A percentile compares a stretch with the other conserved stretches of the same genome.
Evolutionary conservation across 2,329 filamentous ascomycete genomes (phyloP).

Genomic region (Ampelomyces quisqualis): DNA sequence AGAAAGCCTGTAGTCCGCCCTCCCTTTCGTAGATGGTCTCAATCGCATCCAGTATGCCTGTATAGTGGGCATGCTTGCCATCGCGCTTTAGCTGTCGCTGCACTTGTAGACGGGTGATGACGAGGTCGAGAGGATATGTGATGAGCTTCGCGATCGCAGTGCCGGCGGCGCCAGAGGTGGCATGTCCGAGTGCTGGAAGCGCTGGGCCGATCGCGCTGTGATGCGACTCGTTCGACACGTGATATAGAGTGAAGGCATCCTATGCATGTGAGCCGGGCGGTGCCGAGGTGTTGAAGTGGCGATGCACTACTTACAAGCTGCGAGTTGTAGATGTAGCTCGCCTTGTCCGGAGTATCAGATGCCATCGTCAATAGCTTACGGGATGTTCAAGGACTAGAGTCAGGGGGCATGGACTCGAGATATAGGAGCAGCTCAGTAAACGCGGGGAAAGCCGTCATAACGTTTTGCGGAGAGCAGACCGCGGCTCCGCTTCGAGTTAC

Average conservation of each 20-base stretch:
- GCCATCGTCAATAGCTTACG: conserved; percentile 5
- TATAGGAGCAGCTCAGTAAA: conserved; percentile 10
- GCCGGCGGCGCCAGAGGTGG: conserved; percentile 74
- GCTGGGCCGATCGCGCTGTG: conserved; percentile 46
- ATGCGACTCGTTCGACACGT: conserved; percentile 43
- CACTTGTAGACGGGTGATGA: conserved; percentile 79
- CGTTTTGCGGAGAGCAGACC: conserved; percentile 14
- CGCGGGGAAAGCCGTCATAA: conserved; percentile 27
- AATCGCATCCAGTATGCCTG: conserved; percentile 67
- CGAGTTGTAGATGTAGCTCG: conserved; percentile 47
- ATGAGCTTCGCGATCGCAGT: conserved; percentile 76
- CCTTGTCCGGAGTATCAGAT: conserved; percentile 15
- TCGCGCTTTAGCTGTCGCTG: conserved; percentile 61
- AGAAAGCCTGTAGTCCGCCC: conserved; percentile 71
- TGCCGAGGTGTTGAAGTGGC: too few relatives aligned
- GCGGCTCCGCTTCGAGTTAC: conserved; percentile 22
- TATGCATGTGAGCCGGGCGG: conserved; percentile 17
- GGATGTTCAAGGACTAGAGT: neutral
- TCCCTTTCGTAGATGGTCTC: conserved; percentile 69
- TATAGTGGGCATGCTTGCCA: conserved; percentile 56
- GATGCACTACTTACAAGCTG: conserved; percentile 50
- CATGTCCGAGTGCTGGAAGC: conserved; percentile 77
- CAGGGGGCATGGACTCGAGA: conserved; percentile 1
- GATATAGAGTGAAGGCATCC: conserved; percentile 48
- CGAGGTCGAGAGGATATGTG: conserved; percentile 78